Evolutionary conservation across 2,329 filamentous ascomycete genomes (phyloP), one percentile per base, ranked within the genome.

Genomic region (Mollisia scopiformis): DNA sequence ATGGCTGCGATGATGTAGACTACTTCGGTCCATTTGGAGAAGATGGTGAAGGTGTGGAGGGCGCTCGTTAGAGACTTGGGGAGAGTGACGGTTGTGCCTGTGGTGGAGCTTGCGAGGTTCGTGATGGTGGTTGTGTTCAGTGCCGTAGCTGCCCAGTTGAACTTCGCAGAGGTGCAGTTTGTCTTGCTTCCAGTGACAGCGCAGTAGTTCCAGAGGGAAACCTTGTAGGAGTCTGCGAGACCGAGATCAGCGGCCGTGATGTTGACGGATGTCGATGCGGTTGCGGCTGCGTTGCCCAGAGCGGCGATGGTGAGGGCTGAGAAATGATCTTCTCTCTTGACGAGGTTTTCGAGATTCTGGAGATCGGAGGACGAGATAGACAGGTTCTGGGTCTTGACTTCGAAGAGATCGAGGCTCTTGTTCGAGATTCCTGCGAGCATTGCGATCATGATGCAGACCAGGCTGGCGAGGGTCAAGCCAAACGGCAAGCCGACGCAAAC

Each of bases 181-280:
- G 82, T 80, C 64, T 82, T 80, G 69, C 81, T 80, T 66, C 63
- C 69, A 0, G 61, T 66, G 1, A 31, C 86, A 59, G 81, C 79
- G 84, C 95, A 98, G 84, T 93, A 97, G 74, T 90, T 90, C 90
- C 92, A 96, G 37, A 98, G 82, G 72, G 85, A 86, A 73, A 98
- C 82, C 63, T 90, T 84, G 84, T 97, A 98, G 71, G 87, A 82
- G 73, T 94, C 87, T 71, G 83, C 85, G 31, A 75, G 83, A 57
- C 84, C 81, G 46, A 91, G 80, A 25, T 84, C 77, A 1, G 74
- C 66, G 7, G 84, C 85, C 3, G 83, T 87, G 71, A 88, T 80
- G 76, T 85, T 87, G 51, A 63, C 65, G 58, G 71, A 59, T 28
- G 66, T 47, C 54, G 66, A 58, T 31, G 66, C 41, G 52, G 63